Evolutionary conservation across 1,284 basidiomycete genomes (phyloP).

Genomic region (Trichosporon inkin): DNA sequence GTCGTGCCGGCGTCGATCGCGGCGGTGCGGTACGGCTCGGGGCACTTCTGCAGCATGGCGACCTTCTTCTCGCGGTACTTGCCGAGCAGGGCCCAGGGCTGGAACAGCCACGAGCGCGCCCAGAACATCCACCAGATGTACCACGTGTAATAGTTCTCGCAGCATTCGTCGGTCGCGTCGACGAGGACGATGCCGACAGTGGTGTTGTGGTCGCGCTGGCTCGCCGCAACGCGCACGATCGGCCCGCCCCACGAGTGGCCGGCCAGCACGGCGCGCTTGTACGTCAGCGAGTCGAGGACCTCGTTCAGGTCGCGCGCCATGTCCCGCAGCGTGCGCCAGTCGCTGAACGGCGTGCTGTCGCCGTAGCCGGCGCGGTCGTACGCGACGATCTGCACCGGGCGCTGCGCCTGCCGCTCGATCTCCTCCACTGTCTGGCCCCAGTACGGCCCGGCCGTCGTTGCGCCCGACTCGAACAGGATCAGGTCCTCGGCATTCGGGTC

Average conservation of each 20-base stretch:
- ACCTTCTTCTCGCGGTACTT: not conserved
- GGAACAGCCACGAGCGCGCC: constrained; percentile 10
- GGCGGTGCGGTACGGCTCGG: constrained; percentile 4
- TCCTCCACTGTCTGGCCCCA: constrained; percentile 9
- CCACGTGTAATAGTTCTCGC: constrained; percentile 8
- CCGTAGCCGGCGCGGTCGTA: constrained; percentile 16
- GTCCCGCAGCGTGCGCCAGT: constrained; percentile 9
- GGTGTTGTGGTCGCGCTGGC: not conserved
- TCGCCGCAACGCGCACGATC: not conserved
- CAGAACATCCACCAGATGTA: constrained; percentile 8
- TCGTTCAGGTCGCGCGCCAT: constrained; percentile 6
- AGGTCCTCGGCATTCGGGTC: not conserved
- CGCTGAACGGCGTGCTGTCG: not conserved
- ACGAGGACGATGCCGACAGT: constrained; percentile 6
- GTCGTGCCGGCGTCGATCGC: not conserved
- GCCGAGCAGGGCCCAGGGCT: not conserved
- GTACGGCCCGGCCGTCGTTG: not conserved
- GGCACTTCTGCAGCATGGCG: not conserved
- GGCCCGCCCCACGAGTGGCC: constrained; percentile 13
- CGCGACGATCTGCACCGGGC: not conserved
- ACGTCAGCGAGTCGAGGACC: constrained; percentile 1
- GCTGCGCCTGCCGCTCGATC: not conserved
- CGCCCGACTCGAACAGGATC: constrained; percentile 10
- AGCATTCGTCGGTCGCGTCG: constrained; percentile 10
- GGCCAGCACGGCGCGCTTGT: constrained; percentile 8